These are phyloP conservation scores for Trichocladium antarcticum DNA, from an alignment of 495 filamentous ascomycete species.

Conservation along the genomic window DNA sequence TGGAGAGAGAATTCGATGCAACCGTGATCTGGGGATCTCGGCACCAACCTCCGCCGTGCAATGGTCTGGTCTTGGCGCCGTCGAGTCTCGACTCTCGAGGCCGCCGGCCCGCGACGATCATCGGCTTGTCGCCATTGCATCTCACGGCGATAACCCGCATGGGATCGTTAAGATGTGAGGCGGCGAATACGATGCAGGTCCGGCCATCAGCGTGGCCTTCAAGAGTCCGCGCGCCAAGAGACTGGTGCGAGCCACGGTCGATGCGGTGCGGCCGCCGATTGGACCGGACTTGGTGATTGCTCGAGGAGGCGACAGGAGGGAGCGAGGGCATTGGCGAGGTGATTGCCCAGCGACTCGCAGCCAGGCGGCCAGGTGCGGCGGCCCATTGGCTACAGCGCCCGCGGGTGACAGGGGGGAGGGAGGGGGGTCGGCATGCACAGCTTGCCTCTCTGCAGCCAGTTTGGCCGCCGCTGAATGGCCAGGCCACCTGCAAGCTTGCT, in stretches of 20 bases:
- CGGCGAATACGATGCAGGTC: background rate
- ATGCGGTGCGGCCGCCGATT: constrained; percentile 7
- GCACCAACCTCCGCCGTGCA: background rate
- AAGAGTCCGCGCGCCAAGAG: too few species aligned
- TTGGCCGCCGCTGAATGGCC: constrained; percentile 19
- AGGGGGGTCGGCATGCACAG: constrained; percentile 24
- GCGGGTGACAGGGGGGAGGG: constrained; percentile 21
- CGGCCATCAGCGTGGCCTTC: background rate
- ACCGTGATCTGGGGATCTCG: constrained; percentile 1
- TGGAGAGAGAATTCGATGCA: constrained; percentile 1
- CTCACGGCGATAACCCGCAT: too few species aligned
- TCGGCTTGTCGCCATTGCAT: too few species aligned
- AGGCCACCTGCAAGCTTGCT: constrained; percentile 8
- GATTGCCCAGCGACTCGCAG: constrained; percentile 20
- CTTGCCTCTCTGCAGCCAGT: constrained; percentile 12
- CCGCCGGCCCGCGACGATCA: background rate
- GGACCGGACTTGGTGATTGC: constrained; percentile 9
- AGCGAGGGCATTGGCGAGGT: constrained; percentile 14
- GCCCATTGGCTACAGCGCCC: constrained; percentile 18
- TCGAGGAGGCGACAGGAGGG: background rate
- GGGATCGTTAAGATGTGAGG: background rate
- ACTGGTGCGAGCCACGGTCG: background rate
- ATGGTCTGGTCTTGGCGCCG: background rate
- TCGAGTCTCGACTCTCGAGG: background rate
- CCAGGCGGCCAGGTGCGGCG: constrained; percentile 17